Conservation (phyloP, 1,284 basidiomycete genomes). For the Cerioporus squamosus region DNA sequence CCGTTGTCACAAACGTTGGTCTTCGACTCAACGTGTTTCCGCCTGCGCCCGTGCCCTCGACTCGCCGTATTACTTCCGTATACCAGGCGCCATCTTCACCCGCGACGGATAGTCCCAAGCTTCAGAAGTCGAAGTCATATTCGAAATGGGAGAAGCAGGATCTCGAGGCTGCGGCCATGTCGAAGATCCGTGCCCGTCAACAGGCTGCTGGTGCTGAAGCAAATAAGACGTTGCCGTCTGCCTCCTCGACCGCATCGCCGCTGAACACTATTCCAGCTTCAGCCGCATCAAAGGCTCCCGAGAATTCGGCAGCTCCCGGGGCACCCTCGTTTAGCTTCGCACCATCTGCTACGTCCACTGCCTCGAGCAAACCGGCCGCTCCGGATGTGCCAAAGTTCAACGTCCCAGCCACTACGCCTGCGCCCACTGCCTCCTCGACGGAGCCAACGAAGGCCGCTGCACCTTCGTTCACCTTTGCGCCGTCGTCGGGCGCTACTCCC, state of each 20-base stretch:
- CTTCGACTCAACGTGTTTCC: conserved; percentile 44
- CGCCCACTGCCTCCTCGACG: conserved; percentile 5
- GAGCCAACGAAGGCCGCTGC: conserved; percentile 14
- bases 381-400: conserved; percentile 14
- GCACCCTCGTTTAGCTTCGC: conserved; percentile 11
- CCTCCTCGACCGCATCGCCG: conserved; percentile 12
- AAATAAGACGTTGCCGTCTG: conserved; percentile 21
- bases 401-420: conserved; percentile 1
- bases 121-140: conserved; percentile 50
- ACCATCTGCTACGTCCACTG: conserved; percentile 8
- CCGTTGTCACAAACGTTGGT: conserved; percentile 47
- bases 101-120: conserved; percentile 56
- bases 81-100: conserved; percentile 36
- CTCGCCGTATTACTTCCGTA: conserved; percentile 45
- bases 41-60: conserved; percentile 30
- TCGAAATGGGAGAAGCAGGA: conserved; percentile 87
- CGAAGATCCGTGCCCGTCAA: conserved; percentile 38
- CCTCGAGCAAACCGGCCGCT: conserved; percentile 6
- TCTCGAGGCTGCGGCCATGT: conserved; percentile 76
- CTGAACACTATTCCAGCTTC: conserved; percentile 16
- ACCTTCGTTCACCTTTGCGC: conserved; percentile 16
- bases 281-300: conserved; percentile 9
- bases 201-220: conserved; percentile 22
- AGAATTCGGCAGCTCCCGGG: conserved; percentile 10
- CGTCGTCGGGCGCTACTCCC: conserved; percentile 17